Base-by-base conservation (phyloP, 306 rosid species). In the Rosa lucieae region DNA sequence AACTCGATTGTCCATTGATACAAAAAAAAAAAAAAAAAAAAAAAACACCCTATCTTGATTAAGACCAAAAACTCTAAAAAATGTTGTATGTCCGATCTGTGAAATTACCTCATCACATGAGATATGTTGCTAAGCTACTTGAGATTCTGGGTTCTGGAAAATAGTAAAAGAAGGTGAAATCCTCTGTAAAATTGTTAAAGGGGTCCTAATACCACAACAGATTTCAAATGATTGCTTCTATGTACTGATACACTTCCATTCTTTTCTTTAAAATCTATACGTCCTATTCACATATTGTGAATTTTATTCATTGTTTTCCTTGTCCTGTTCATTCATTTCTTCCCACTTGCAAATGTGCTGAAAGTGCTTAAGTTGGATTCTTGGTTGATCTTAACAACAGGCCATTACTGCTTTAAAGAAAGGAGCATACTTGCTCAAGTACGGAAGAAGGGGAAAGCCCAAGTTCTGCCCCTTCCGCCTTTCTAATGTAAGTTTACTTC, bases 371-470 rank as follows among this genome's bases (percentile, higher is more conserved):
- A 75, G 58, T 78, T 78, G 77, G 65, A 68, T 78, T 71, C 65
- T 80, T 65, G 85, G 59, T 78, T 83, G 76, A 68, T 85, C 70
- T 82, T 85, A 75, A 37, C 76, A 29, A 84, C 87, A 96, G 99
- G 99, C 99, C 72, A 89, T 96, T 79, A 96, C 97, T 82, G 97
- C 99, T 83, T 83, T 96, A 76, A 96, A 96, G 91, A 96, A 96
- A 84, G 98, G 99, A 83, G 99, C 98, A 52, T 80, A 53, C 91
- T 89, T 95, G 85, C 97, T 95, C 84, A 95, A 95, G 89, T 95
- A 95, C 78, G 99, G 98, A 81, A 93, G 99, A 87, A 91, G 99
- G 82, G 99, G 99, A 70, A 96, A 91, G 82, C 99, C 98, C 84
- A 96, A 96, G 81, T 91, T 88, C 86, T 96, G 99, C 77, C 98